Evolutionary conservation across 1,284 basidiomycete species (phyloP), one percentile per base, ranked within the genome.

Genomic region (Melampsora larici-populina): DNA sequence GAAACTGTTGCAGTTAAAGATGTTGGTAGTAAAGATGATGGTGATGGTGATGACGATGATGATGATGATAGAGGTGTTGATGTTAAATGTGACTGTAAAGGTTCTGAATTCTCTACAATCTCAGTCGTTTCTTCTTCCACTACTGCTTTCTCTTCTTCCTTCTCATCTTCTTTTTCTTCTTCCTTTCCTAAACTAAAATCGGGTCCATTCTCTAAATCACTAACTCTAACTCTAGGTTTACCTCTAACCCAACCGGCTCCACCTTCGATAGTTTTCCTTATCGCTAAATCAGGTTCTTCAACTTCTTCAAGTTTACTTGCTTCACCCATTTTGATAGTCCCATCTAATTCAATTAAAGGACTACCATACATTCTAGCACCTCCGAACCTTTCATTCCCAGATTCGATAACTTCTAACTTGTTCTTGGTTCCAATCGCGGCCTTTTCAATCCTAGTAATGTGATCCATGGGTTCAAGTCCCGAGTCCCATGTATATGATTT

Each of bases 401-500:
- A 48, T 51, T 78, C 70, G 9, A 80, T 78, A 21, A 79, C 26
- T 48, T 80, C 80, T 13, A 79, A 79, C n/a, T 43, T 15, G 8
- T 40, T 51, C n/a, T 78, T 11, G 33, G 55, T 24, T 13, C 63
- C 67, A 17, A 40, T 33, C 24, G 78, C 26, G 26, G 60, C 29
- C n/a, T n/a, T 43, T 7, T 74, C 66, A 17, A 78, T 55, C 18
- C 40, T 49, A 17, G 58, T 74, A 15, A 67, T 78, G 58, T 75
- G 80, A 15, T 43, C 83, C 80, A 79, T 80, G 64, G 76, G 79
- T 48, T 78, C 79, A 24, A 80, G 46, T 0, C 82, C 82, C 0
- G 68, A 60, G 67, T 83, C 82, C 85, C 85, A 85, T 79, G 83
- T 82, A 78, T 92, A 90, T 17, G 90, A 88, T 8, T 89, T 88